Conservation (phyloP, 805 yeast species). For the Wickerhamiella brachini region DNA sequence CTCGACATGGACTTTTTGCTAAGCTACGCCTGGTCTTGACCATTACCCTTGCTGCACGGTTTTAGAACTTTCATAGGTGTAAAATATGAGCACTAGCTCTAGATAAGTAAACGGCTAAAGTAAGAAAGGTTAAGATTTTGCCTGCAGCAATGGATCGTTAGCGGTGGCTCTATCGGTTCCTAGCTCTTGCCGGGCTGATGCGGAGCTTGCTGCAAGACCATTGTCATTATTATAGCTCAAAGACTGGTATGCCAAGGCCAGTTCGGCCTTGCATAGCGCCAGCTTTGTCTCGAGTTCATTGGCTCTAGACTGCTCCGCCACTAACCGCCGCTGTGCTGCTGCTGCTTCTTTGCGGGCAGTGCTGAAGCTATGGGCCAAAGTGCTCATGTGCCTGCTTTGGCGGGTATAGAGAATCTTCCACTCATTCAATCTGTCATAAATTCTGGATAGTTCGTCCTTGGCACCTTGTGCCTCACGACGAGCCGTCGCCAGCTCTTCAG, state of each 20-base stretch:
- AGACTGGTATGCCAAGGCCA: background rate
- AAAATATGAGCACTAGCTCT: background rate
- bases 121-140: background rate
- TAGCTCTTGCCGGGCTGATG: background rate
- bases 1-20: slow-evolving; percentile 62
- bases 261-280: background rate
- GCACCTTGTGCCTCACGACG: background rate
- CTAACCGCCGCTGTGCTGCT: background rate
- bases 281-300: background rate
- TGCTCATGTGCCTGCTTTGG: background rate
- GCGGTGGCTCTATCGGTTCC: background rate
- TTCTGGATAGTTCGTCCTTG: background rate
- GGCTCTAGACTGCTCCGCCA: background rate
- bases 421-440: background rate
- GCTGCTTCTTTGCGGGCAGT: background rate
- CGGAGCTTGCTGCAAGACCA: background rate
- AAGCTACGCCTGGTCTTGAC: slow-evolving; percentile 26
- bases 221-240: background rate
- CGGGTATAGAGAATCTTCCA: background rate
- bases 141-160: background rate
- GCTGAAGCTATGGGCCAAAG: background rate
- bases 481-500: background rate
- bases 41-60: no score
- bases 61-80: no score
- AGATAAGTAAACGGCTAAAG: no score